phyloP scores from a whole-genome alignment of 139 green algal genomes.

The Chlamydomonas incerta region DNA sequence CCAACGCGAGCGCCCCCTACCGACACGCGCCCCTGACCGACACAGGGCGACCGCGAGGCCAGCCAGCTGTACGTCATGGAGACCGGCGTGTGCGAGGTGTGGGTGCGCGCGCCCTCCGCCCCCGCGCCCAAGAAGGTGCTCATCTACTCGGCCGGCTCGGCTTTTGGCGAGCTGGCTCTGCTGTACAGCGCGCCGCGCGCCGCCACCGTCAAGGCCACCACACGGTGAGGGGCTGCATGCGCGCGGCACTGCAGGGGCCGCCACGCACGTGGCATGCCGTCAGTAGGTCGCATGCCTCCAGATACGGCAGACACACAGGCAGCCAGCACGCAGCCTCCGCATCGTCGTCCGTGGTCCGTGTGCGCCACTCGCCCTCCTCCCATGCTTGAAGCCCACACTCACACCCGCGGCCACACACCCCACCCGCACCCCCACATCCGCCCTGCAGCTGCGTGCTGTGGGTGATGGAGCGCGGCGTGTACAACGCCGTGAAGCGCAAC shows the following conservation, averaged over 20 bases:
- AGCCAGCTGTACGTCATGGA: slow-evolving; percentile 71
- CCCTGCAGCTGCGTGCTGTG: slow-evolving; percentile 71
- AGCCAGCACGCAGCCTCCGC: too few species aligned
- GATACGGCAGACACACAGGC: too few species aligned
- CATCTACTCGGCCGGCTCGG: slow-evolving; percentile 60
- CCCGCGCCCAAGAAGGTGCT: slow-evolving; percentile 45
- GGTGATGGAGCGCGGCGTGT: slow-evolving; percentile 89
- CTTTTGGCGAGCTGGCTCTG: slow-evolving; percentile 95
- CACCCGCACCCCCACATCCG: too few species aligned
- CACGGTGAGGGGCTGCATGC: slow-evolving; percentile 41
- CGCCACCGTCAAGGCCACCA: slow-evolving; percentile 84
- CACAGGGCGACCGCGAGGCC: slow-evolving; percentile 49
- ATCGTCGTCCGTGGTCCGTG: too few species aligned
- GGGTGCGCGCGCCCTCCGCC: slow-evolving; percentile 20
- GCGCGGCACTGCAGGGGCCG: too few species aligned
- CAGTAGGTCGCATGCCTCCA: too few species aligned
- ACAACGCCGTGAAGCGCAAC: slow-evolving; percentile 82
- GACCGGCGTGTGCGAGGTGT: slow-evolving; percentile 60
- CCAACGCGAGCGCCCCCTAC: too few species aligned
- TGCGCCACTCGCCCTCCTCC: too few species aligned
- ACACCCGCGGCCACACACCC: too few species aligned
- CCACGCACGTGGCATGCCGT: too few species aligned
- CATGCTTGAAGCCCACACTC: too few species aligned
- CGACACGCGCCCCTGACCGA: background rate
- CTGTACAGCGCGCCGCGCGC: slow-evolving; percentile 90